A percentile compares a stretch with the other conserved stretches of the same genome.
Evolutionary conservation across 2,329 filamentous ascomycete genomes (phyloP).

Genomic region (Pleomassaria siparia): DNA sequence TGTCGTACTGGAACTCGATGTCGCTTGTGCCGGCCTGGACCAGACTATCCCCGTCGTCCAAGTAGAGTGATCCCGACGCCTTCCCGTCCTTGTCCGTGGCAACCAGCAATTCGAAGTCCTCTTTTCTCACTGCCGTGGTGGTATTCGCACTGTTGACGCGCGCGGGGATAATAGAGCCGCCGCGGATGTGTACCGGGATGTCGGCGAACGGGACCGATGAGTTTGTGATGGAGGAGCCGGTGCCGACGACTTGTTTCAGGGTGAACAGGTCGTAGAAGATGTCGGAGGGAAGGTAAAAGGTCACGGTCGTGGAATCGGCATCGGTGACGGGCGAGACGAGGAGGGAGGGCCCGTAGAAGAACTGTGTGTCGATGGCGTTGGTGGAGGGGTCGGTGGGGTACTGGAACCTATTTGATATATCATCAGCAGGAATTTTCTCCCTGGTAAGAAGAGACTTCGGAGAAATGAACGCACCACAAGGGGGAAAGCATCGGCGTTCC

Average conservation of each 20-base stretch:
- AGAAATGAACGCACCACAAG: conserved; percentile 62
- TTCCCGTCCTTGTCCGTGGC: conserved; percentile 63
- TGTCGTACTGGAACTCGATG: conserved; percentile 62
- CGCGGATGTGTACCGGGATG: conserved; percentile 66
- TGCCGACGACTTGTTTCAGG: conserved; percentile 28
- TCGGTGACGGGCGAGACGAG: conserved; percentile 60
- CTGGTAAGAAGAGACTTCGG: no score
- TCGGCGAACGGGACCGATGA: conserved; percentile 49
- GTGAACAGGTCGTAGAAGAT: conserved; percentile 50
- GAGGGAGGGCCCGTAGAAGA: conserved; percentile 60
- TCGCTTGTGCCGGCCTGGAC: conserved; percentile 58
- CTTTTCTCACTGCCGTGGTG: conserved; percentile 62
- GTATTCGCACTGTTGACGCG: conserved; percentile 60
- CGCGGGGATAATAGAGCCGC: conserved; percentile 64
- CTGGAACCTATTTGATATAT: conserved; percentile 51
- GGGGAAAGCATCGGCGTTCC: conserved; percentile 69
- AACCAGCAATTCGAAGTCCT: conserved; percentile 72
- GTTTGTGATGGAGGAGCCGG: conserved; percentile 49
- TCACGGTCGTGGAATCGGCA: conserved; percentile 53
- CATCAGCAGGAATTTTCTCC: background rate
- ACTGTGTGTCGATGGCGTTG: conserved; percentile 55
- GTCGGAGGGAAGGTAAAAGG: conserved; percentile 60
- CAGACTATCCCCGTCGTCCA: conserved; percentile 75
- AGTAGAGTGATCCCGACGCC: conserved; percentile 68
- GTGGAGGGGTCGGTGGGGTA: conserved; percentile 61